These are phyloP conservation scores for Venturia carpophila DNA, from an alignment of 2,329 filamentous ascomycete species.

Conservation along the genomic window DNA sequence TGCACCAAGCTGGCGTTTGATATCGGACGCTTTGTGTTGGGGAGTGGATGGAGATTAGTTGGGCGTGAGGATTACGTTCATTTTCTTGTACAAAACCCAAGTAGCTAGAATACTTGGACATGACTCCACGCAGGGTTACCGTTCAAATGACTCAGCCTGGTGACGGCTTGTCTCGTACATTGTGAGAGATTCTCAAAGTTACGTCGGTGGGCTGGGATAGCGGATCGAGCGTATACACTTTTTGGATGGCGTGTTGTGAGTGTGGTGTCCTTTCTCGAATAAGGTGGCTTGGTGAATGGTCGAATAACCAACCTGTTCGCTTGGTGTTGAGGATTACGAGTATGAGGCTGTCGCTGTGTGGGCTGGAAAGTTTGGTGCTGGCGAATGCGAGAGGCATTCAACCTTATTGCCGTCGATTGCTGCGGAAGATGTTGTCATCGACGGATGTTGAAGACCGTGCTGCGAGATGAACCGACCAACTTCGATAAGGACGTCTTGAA, in stretches of 20 bases:
- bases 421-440: not conserved
- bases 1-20: not conserved
- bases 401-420: not conserved
- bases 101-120: no score
- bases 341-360: not conserved
- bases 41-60: no score
- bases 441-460: not conserved
- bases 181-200: not conserved
- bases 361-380: not conserved
- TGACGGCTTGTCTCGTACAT: not conserved
- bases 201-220: not conserved
- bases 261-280: not conserved
- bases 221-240: no score
- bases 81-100: no score
- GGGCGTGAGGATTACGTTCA: no score
- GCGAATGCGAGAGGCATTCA: not conserved
- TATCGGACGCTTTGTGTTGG: no score
- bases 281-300: not conserved
- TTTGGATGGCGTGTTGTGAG: no score
- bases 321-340: not conserved
- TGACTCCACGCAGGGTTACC: no score
- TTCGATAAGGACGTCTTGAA: no score
- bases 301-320: not conserved
- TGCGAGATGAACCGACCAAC: no score
- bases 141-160: not conserved